phyloP scores from a whole-genome alignment of 176 grass and related monocot genomes.

The Carex cristatella region DNA sequence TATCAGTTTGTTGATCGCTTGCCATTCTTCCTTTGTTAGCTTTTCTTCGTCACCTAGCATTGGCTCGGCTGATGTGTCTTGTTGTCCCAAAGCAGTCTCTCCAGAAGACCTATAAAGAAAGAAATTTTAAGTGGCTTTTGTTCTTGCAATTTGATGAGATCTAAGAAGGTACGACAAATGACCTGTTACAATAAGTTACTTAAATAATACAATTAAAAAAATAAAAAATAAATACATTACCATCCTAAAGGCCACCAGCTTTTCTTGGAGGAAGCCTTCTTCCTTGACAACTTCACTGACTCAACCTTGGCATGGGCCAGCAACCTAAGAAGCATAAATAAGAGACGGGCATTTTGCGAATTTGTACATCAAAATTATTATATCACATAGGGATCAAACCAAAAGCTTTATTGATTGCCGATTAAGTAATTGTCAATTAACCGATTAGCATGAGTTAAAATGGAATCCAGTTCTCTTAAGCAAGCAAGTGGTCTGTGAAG shows the following conservation, averaged over 20 bases:
- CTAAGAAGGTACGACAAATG: neutral
- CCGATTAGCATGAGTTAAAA: neutral
- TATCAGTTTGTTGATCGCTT: slow-evolving; percentile 85
- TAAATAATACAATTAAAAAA: neutral
- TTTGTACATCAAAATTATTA: neutral
- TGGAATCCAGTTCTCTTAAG: neutral
- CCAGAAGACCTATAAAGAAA: slow-evolving; percentile 29
- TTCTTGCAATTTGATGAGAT: slow-evolving; percentile 4
- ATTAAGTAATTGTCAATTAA: neutral
- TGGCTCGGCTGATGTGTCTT: slow-evolving; percentile 31
- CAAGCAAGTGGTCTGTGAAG: neutral
- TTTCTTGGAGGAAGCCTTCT: slow-evolving; percentile 62
- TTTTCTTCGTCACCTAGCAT: slow-evolving; percentile 64
- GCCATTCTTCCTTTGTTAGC: slow-evolving; percentile 96
- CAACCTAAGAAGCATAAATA: slow-evolving; percentile 45
- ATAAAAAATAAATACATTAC: slow-evolving; percentile 19
- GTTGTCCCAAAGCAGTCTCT: slow-evolving; percentile 35
- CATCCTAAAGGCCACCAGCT: slow-evolving; percentile 95
- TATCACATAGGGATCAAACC: neutral
- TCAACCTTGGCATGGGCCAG: slow-evolving; percentile 97
- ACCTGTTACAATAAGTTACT: neutral
- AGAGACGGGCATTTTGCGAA: neutral
- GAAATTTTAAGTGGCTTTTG: neutral
- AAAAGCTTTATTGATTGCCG: neutral
- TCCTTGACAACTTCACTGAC: slow-evolving; percentile 73